phyloP scores from a whole-genome alignment of 257 asterid species.

The Oldenlandia corymbosa region DNA sequence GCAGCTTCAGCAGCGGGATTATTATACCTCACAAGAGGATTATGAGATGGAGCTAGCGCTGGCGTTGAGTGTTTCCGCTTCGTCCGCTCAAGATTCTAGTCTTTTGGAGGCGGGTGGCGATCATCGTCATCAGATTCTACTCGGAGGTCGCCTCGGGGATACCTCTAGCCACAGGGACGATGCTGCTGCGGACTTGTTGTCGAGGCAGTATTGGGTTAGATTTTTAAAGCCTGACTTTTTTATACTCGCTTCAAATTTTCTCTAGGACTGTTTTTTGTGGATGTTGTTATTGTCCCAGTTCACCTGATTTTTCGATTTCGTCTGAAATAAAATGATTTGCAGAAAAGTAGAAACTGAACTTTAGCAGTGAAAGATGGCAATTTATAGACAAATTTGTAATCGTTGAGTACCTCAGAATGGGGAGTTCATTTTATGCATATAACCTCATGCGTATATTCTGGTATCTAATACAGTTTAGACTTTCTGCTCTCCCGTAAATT shows the following conservation, averaged over 20 bases:
- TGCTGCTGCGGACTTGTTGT: slow-evolving; percentile 74
- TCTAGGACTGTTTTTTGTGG: neutral
- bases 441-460: neutral
- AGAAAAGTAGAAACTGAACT: neutral
- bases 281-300: neutral
- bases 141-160: slow-evolving; percentile 17
- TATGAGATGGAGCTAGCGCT: slow-evolving; percentile 88
- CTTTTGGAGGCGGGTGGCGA: slow-evolving; percentile 31
- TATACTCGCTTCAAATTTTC: neutral
- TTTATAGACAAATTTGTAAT: neutral
- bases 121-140: slow-evolving; percentile 30
- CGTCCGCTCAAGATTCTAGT: slow-evolving; percentile 50
- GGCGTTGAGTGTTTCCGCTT: slow-evolving; percentile 80
- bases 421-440: neutral
- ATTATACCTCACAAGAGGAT: slow-evolving; percentile 87
- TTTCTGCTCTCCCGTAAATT: too few species aligned
- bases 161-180: slow-evolving; percentile 33
- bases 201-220: slow-evolving; percentile 92
- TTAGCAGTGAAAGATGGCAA: neutral
- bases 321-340: neutral
- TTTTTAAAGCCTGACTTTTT: neutral
- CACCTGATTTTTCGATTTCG: neutral
- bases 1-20: slow-evolving; percentile 68
- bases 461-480: neutral
- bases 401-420: neutral